Evolutionary conservation across 2,329 filamentous ascomycete species (phyloP), one percentile per base, ranked within the genome.

Genomic region (Dactylonectria macrodidyma): DNA sequence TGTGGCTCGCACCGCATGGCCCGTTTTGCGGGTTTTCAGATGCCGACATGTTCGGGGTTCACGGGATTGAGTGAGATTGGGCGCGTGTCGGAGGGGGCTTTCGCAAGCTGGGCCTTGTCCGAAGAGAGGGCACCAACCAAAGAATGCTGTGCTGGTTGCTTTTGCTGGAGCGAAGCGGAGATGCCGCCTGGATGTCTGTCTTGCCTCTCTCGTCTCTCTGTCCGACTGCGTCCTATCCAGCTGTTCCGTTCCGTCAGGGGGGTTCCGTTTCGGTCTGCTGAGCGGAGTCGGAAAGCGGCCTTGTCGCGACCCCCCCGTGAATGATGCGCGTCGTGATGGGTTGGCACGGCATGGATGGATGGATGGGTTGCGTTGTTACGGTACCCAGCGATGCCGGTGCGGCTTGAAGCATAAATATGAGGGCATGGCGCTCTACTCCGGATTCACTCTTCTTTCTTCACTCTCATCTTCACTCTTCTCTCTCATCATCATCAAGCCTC

Each of bases 381-480:
- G 26, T 30, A 30, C 26, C 26, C 34, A 26, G 47, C 52, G 41
- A 58, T 54, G 52, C 68, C 68, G 50, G 33, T 65, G 58, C 64
- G 66, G 64, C 65, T 59, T 54, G 58, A 66, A 75, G 66, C 74
- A 76, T 76, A 76, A 76, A 76, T 76, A 76, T 71, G 71, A 69
- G 66, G 60, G 65, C 52, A 65, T 65, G 67, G 50, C 70, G 63
- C 71, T 73, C 67, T 47, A 52, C 58, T 66, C 64, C 38, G 61
- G 41, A 7, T 33, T 48, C 67, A 61, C 30, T 56, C 60, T 71
- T 61, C 51, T 62, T 71, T 61, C 51, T 55, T 54, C 61, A 68
- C 66, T 56, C 69, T 59, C 70, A 65, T 61, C 65, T 59, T 59
- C 69, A 62, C 60, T 48, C 38, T 51, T 56, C 16, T 67, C 55